Evolutionary conservation across 495 filamentous ascomycete species (phyloP).

Genomic region (Chaetomium fimeti): DNA sequence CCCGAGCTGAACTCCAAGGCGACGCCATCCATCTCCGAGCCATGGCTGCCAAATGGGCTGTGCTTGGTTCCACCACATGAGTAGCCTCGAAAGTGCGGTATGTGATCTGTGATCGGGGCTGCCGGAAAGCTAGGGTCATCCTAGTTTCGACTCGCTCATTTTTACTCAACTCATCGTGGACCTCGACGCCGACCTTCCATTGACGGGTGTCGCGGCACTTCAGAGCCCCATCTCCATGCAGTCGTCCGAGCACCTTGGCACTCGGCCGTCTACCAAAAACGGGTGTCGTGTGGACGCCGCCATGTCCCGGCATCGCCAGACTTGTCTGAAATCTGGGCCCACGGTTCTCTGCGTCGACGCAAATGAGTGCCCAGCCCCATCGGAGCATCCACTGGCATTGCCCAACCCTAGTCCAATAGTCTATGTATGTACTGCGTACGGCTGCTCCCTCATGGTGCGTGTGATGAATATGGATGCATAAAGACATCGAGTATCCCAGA

Average conservation of each 20-base stretch:
- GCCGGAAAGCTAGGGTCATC: not conserved
- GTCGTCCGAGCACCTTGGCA: slow-evolving; percentile 5
- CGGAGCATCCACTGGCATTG: not conserved
- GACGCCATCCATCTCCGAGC: not conserved
- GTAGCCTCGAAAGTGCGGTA: not conserved
- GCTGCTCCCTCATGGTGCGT: not conserved
- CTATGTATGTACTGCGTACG: not conserved
- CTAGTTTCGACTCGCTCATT: not conserved
- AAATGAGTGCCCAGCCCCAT: slow-evolving; percentile 12
- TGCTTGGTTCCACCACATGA: not conserved
- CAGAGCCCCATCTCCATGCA: not conserved
- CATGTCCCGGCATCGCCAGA: slow-evolving; percentile 4
- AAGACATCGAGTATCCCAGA: slow-evolving; percentile 10
- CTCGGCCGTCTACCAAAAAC: not conserved
- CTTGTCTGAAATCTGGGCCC: not conserved
- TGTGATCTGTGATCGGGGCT: not conserved
- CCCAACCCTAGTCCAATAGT: slow-evolving; percentile 15
- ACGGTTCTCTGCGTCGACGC: slow-evolving; percentile 3
- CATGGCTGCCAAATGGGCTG: slow-evolving; percentile 1
- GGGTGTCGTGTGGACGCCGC: not conserved
- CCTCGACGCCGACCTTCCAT: not conserved
- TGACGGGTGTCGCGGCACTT: not conserved
- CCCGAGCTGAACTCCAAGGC: slow-evolving; percentile 17
- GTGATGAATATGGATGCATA: slow-evolving; percentile 3
- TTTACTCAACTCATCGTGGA: not conserved